These are phyloP conservation scores for Phytophthora fragariaefolia DNA, from an alignment of 352 stramenopile genomes.

Conservation along the genomic window DNA sequence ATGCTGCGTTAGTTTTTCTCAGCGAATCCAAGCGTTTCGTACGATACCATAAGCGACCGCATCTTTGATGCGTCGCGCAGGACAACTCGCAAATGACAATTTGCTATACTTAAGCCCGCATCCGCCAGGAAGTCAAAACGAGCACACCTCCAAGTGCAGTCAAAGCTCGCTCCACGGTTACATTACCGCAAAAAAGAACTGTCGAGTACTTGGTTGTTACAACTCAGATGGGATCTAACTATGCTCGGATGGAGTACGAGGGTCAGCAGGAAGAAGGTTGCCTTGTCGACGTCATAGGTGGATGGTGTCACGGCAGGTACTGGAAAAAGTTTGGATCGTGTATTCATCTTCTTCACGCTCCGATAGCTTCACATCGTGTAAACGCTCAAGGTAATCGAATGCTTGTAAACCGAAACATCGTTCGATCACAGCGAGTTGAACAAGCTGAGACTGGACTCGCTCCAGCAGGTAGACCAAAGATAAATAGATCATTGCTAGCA, in stretches of 20 bases:
- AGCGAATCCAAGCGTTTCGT: not conserved
- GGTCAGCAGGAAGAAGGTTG: slow-evolving; percentile 1
- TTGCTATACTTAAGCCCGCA: not conserved
- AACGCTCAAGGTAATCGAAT: not conserved
- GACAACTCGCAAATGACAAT: not conserved
- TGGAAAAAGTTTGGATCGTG: slow-evolving; percentile 17
- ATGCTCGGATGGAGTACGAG: slow-evolving; percentile 10
- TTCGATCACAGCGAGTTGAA: not conserved
- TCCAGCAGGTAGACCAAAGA: no score
- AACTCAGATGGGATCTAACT: slow-evolving; percentile 7
- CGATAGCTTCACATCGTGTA: not conserved
- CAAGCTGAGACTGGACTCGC: no score
- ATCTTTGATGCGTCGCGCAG: not conserved
- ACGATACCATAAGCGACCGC: not conserved
- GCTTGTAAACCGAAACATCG: slow-evolving; percentile 12
- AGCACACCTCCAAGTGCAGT: not conserved
- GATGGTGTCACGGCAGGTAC: slow-evolving; percentile 9
- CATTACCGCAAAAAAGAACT: not conserved
- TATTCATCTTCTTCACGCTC: slow-evolving; percentile 8
- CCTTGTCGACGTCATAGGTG: not conserved
- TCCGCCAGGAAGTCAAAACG: not conserved
- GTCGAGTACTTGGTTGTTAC: slow-evolving; percentile 9
- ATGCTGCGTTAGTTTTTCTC: no score
- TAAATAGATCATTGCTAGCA: no score
- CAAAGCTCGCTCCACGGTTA: not conserved